Percentiles rank a stretch among this genome's conserved stretches.
phyloP scores from a whole-genome alignment of 352 stramenopile genomes.

The Phytophthora aleatoria region DNA sequence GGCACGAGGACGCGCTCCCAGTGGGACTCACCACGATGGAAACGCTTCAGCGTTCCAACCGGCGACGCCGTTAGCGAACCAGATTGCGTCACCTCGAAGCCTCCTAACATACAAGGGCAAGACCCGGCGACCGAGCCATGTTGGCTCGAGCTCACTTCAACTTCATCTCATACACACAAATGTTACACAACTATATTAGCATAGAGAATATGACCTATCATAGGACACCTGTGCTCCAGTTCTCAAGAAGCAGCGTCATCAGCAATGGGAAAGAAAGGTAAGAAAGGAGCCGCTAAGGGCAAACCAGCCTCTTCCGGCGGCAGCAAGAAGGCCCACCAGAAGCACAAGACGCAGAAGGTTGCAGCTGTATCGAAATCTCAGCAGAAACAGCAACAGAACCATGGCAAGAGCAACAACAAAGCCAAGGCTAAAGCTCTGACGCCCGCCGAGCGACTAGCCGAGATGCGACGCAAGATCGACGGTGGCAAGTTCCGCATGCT shows the following conservation, averaged over 20 bases:
- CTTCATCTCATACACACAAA: constrained; percentile 8
- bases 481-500: constrained; percentile 97
- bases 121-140: no score
- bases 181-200: not conserved
- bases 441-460: constrained; percentile 49
- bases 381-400: constrained; percentile 35
- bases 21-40: constrained; percentile 29
- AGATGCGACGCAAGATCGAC: constrained; percentile 90
- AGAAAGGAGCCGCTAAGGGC: constrained; percentile 23
- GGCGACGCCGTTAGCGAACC: not conserved
- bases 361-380: constrained; percentile 21
- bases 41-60: not conserved
- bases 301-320: constrained; percentile 16
- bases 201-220: not conserved
- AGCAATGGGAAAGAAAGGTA: constrained; percentile 36
- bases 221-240: constrained; percentile 7
- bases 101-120: no score
- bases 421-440: constrained; percentile 24
- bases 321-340: constrained; percentile 32
- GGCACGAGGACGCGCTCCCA: constrained; percentile 3
- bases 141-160: constrained; percentile 8
- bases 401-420: constrained; percentile 28
- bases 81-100: not conserved
- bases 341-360: constrained; percentile 30
- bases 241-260: constrained; percentile 3